Evolutionary conservation across 2,329 filamentous ascomycete species (phyloP), one percentile per base, ranked within the genome.

Genomic region (Ceratocystis smalleyi): DNA sequence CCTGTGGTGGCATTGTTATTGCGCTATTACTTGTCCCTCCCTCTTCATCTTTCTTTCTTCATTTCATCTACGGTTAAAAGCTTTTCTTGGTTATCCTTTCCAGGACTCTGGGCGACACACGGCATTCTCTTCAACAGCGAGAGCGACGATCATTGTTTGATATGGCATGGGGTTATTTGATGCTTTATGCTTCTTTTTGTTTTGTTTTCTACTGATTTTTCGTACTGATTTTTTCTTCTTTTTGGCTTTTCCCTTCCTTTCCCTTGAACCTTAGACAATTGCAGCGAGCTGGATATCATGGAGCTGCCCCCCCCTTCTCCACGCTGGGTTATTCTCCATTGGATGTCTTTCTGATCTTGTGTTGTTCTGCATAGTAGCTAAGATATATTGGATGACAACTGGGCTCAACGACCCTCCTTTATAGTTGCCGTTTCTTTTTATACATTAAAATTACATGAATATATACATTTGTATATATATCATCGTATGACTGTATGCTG

Each of bases 91-190:
- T 51, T 22, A 43, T 64, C 17, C 43, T 62, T 57, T 62, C 22
- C 49, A 32, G 61, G 43, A 64, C 62, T 64, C 45, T 64, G 62
- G 62, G 35, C 65, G 40, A 64, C 59, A 47, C 43, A 64, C 15
- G 59, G 63, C 63, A 64, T 67, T 67, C 65, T 67, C 65, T 67
- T 67, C 65, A 67, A 67, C 65, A 67, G 65, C 63, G 65, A 67
- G 65, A 67, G 63, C 65, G 54, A 65, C 65, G 45, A 63, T 65
- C 59, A 59, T 66, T 64, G 62, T 66, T 65, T 62, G 35, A 63
- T 62, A 63, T 30, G 55, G 66, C 59, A 64, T 62, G 22, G 49
- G 32, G 49, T 22, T 61, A 61, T 45, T 40, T 61, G 22, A 8
- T 35, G 32, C 32, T 30, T 49, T 63, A 54, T 22, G 40, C 63